Conservation (phyloP, 1,284 basidiomycete species). For the Stygiomarasmius scandens region DNA sequence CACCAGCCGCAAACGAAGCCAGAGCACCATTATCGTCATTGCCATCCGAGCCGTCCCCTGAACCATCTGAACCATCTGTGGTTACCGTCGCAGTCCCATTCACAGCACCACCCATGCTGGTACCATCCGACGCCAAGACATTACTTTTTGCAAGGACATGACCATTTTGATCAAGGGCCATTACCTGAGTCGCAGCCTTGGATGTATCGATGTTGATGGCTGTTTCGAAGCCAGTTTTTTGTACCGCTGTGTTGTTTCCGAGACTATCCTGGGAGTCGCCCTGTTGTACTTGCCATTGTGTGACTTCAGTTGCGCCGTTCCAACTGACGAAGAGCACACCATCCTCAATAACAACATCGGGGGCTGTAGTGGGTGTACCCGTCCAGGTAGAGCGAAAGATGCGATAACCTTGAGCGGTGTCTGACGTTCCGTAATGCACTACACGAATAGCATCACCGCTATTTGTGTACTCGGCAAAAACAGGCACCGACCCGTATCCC, state of each 20-base stretch:
- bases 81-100: neutral
- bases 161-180: neutral
- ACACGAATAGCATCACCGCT: neutral
- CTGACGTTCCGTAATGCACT: neutral
- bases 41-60: no score
- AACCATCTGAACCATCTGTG: no score
- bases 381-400: neutral
- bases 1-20: no score
- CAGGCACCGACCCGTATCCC: neutral
- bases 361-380: neutral
- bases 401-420: neutral
- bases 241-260: neutral
- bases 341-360: neutral
- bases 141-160: neutral
- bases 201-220: neutral
- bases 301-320: slow-evolving; percentile 1
- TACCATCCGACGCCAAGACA: neutral
- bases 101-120: neutral
- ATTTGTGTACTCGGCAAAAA: slow-evolving; percentile 1
- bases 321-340: neutral
- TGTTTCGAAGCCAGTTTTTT: neutral
- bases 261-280: neutral
- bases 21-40: no score
- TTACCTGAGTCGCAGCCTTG: neutral
- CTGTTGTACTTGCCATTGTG: neutral